Percentiles rank a stretch among this genome's conserved stretches.
Evolutionary conservation across 768 basidiomycete species (phyloP).

Genomic region (Nidula microcarpa): DNA sequence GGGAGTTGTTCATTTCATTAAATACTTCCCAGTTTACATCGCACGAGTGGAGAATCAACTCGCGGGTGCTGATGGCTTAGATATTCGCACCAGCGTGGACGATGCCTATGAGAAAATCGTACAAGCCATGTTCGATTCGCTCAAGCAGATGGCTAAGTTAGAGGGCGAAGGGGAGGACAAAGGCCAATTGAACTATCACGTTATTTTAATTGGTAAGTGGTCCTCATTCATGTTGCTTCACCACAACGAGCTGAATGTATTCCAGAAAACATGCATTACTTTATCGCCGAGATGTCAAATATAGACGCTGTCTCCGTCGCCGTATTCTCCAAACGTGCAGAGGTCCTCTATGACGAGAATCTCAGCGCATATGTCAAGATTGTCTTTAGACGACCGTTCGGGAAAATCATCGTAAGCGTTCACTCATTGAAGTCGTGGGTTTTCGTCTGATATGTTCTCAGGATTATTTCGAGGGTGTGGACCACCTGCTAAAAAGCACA

Average conservation of each 20-base stretch:
- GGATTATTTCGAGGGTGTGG: conserved; percentile 95
- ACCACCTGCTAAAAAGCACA: conserved; percentile 80
- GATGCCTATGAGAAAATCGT: conserved; percentile 85
- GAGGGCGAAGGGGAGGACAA: conserved; percentile 94
- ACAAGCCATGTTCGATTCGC: conserved; percentile 84
- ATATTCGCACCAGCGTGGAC: conserved; percentile 76
- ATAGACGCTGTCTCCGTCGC: conserved; percentile 63
- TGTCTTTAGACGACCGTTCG: conserved; percentile 81
- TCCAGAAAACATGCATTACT: conserved; percentile 95
- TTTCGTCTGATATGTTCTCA: conserved; percentile 24
- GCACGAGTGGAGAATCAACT: conserved; percentile 82
- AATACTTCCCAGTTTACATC: conserved; percentile 89
- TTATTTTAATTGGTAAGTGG: conserved; percentile 84
- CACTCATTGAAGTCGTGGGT: neutral
- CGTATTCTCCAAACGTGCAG: conserved; percentile 67
- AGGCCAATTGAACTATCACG: conserved; percentile 94
- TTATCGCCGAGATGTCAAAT: conserved; percentile 76
- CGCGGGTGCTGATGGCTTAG: conserved; percentile 68
- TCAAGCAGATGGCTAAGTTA: conserved; percentile 96
- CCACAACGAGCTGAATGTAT: neutral
- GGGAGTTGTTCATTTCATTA: conserved; percentile 89
- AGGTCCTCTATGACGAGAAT: conserved; percentile 87
- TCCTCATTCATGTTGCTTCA: neutral
- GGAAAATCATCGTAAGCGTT: conserved; percentile 77
- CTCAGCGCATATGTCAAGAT: conserved; percentile 82